phyloP scores from a whole-genome alignment of 1,284 basidiomycete genomes.

The Puccinia hordei region DNA sequence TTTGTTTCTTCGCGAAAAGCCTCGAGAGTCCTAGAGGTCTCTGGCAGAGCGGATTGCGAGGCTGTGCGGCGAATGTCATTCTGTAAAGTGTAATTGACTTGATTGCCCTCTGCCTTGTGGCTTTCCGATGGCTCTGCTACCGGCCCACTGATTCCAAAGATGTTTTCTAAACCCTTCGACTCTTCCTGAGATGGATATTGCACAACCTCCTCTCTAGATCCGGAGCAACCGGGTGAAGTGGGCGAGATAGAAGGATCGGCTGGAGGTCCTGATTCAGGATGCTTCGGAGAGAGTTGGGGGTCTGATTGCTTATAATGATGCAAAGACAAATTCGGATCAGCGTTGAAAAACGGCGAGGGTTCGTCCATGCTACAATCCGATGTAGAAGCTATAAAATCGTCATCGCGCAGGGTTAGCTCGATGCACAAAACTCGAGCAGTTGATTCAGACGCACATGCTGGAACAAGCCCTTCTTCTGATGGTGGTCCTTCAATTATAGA shows the following conservation, averaged over 20 bases:
- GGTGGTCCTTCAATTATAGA: not conserved
- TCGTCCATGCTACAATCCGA: constrained; percentile 25
- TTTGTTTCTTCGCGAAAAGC: not conserved
- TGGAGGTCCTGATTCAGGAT: not conserved
- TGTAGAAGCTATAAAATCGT: constrained; percentile 12
- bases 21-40: not conserved
- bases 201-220: constrained; percentile 1
- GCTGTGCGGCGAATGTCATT: not conserved
- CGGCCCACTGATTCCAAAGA: not conserved
- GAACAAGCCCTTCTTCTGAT: not conserved
- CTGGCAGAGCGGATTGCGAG: not conserved
- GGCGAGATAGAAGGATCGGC: not conserved
- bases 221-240: constrained; percentile 5
- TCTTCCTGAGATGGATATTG: not conserved
- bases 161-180: not conserved
- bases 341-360: constrained; percentile 1
- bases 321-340: constrained; percentile 5
- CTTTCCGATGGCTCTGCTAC: not conserved
- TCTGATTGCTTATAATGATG: not conserved
- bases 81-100: not conserved
- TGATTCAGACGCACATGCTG: constrained; percentile 5
- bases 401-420: not conserved
- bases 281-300: not conserved
- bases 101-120: not conserved
- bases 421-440: not conserved